Evolutionary conservation across 2,329 filamentous ascomycete genomes (phyloP).

Genomic region (Scedosporium boydii): DNA sequence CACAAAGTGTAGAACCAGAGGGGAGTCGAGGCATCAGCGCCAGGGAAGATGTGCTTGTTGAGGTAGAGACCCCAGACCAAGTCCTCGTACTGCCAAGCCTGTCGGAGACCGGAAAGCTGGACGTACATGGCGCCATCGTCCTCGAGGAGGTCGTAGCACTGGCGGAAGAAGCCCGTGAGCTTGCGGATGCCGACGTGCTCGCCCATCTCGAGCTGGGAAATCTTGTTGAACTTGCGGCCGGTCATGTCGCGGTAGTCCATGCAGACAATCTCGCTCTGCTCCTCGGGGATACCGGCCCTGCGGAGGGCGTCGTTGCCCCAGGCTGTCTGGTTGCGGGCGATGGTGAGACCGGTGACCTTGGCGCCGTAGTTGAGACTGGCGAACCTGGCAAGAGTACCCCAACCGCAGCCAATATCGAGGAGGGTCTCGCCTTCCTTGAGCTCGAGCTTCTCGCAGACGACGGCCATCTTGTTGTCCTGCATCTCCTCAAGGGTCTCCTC

Average conservation of each 20-base stretch:
- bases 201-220: constrained; percentile 96
- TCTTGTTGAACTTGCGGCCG: constrained; percentile 79
- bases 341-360: constrained; percentile 78
- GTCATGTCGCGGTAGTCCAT: constrained; percentile 96
- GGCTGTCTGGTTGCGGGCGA: constrained; percentile 90
- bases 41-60: constrained; percentile 99
- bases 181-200: constrained; percentile 96
- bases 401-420: constrained; percentile 94
- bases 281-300: constrained; percentile 70
- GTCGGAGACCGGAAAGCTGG: constrained; percentile 88
- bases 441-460: constrained; percentile 93
- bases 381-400: constrained; percentile 92
- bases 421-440: constrained; percentile 72
- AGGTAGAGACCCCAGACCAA: constrained; percentile 97
- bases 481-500: constrained; percentile 92
- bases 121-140: constrained; percentile 95
- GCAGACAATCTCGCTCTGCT: constrained; percentile 87
- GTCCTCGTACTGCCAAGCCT: constrained; percentile 96
- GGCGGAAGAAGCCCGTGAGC: constrained; percentile 68
- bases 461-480: constrained; percentile 92
- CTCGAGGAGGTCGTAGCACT: constrained; percentile 91
- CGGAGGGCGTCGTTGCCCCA: constrained; percentile 91
- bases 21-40: constrained; percentile 89
- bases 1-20: constrained; percentile 78
- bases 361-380: constrained; percentile 88